These are phyloP conservation scores for Nadsonia fulvescens DNA, from an alignment of 805 yeast genomes.

Conservation along the genomic window DNA sequence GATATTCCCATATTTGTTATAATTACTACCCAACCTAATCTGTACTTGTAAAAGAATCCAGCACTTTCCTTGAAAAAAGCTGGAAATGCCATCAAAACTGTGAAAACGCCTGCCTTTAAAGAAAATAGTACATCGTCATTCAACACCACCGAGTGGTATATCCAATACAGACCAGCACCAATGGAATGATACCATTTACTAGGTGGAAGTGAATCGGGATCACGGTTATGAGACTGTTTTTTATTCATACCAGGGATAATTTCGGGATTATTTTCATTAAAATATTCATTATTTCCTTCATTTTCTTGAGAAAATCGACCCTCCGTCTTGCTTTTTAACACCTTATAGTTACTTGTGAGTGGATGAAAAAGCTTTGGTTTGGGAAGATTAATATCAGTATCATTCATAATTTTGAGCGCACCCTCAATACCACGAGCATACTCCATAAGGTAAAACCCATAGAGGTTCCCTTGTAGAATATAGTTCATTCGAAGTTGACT, in stretches of 20 bases:
- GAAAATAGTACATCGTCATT: slow-evolving; percentile 11
- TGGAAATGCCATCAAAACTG: slow-evolving; percentile 12
- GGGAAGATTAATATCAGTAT: too few relatives aligned
- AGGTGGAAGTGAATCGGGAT: slow-evolving; percentile 5
- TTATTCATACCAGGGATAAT: neutral
- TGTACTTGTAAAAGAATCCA: slow-evolving; percentile 10
- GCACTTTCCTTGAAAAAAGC: slow-evolving; percentile 14
- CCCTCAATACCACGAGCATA: too few relatives aligned
- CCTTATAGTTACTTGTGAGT: too few relatives aligned
- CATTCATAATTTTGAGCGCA: too few relatives aligned
- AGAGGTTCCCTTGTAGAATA: too few relatives aligned
- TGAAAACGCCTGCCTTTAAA: slow-evolving; percentile 13
- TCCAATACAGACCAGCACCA: slow-evolving; percentile 1
- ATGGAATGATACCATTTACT: neutral
- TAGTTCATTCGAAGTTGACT: too few relatives aligned
- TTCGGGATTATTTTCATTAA: slow-evolving; percentile 3
- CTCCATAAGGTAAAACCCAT: too few relatives aligned
- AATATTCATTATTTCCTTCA: slow-evolving; percentile 3
- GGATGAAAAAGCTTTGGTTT: too few relatives aligned
- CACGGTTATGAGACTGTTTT: slow-evolving; percentile 2
- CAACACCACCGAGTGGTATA: slow-evolving; percentile 2
- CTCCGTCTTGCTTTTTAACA: too few relatives aligned
- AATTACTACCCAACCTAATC: slow-evolving; percentile 18
- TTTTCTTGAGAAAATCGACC: too few relatives aligned
- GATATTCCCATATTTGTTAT: slow-evolving; percentile 16